A percentile compares a stretch with the other conserved stretches of the same genome.
Evolutionary conservation across 345 rosid species (phyloP).

Genomic region (Nephelium lappaceum): DNA sequence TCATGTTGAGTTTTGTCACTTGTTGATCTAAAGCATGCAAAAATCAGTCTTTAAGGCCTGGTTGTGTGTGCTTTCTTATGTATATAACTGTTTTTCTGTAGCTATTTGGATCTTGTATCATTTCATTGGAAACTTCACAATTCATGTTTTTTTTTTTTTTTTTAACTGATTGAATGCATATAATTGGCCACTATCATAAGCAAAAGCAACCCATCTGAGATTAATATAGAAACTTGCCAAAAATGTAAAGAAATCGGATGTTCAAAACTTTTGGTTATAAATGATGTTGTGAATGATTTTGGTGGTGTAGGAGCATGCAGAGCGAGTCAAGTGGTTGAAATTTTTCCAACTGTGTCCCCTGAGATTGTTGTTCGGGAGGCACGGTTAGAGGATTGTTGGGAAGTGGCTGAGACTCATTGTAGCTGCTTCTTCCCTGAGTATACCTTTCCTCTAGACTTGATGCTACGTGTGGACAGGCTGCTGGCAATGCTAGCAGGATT

Average conservation of each 20-base stretch:
- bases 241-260: background rate
- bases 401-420: slow-evolving; percentile 97
- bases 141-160: background rate
- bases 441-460: slow-evolving; percentile 81
- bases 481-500: slow-evolving; percentile 78
- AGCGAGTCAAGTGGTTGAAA: slow-evolving; percentile 81
- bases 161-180: background rate
- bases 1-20: background rate
- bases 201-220: background rate
- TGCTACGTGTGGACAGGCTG: slow-evolving; percentile 75
- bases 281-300: slow-evolving; percentile 9
- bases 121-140: background rate
- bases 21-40: background rate
- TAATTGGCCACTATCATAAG: background rate
- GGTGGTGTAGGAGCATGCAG: slow-evolving; percentile 56
- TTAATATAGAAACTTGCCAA: background rate
- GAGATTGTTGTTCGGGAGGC: slow-evolving; percentile 93
- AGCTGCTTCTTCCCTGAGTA: slow-evolving; percentile 86
- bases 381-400: slow-evolving; percentile 91
- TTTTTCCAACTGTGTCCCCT: slow-evolving; percentile 69
- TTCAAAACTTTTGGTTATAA: background rate
- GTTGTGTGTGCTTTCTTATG: background rate
- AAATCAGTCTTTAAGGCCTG: background rate
- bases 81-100: background rate
- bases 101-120: background rate